Conservation (phyloP, 768 basidiomycete species). For the Gautieria morchelliformis region DNA sequence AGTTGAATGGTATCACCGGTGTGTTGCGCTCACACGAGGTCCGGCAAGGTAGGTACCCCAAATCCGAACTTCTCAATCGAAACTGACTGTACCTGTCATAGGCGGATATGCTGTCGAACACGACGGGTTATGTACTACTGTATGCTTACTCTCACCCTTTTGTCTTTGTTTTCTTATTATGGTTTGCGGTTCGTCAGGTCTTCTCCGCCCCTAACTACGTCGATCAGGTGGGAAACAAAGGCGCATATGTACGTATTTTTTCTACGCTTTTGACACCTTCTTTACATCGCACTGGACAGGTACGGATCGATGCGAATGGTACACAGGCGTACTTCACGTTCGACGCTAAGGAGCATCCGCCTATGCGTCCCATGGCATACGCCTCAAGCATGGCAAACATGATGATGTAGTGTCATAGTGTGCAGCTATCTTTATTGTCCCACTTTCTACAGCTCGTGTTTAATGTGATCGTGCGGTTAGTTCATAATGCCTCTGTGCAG, state of each 20-base stretch:
- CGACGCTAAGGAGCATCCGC: slow-evolving; percentile 80
- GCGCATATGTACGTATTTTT: slow-evolving; percentile 62
- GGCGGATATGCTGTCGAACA: slow-evolving; percentile 96
- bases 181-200: slow-evolving; percentile 37
- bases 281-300: slow-evolving; percentile 31
- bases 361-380: slow-evolving; percentile 91
- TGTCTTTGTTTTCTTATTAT: not conserved
- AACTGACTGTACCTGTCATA: slow-evolving; percentile 16
- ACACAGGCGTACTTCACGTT: slow-evolving; percentile 70
- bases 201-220: slow-evolving; percentile 96
- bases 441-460: too few species aligned
- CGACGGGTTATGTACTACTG: slow-evolving; percentile 88
- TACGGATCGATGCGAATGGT: slow-evolving; percentile 75
- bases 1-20: slow-evolving; percentile 75
- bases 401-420: slow-evolving; percentile 45
- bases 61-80: not conserved
- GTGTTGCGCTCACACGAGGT: slow-evolving; percentile 96
- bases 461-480: too few species aligned
- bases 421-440: not conserved
- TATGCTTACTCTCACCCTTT: slow-evolving; percentile 17
- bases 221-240: slow-evolving; percentile 86
- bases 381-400: slow-evolving; percentile 53
- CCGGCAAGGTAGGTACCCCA: slow-evolving; percentile 55
- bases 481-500: too few species aligned
- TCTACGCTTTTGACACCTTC: not conserved